Conservation (phyloP, 2,329 filamentous ascomycete species). For the Immersiporthe knoxdaviesiana region DNA sequence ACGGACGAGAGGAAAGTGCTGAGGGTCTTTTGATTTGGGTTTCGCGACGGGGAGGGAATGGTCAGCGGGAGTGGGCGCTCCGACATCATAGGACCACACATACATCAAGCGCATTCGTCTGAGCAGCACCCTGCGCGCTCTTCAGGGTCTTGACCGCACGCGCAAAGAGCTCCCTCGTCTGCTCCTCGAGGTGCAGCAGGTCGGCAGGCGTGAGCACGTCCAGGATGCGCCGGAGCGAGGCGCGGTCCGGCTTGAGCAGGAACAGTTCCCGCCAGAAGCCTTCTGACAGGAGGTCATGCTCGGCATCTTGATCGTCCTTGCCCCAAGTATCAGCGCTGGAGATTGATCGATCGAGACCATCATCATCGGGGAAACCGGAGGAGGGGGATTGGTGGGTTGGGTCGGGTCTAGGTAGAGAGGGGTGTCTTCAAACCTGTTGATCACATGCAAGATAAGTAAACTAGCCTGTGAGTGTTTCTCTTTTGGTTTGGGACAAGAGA, state of each 20-base stretch:
- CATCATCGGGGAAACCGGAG: not conserved
- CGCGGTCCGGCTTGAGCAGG: slow-evolving; percentile 77
- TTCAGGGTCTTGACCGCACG: slow-evolving; percentile 73
- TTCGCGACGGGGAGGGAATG: slow-evolving; percentile 43
- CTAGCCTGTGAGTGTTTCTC: slow-evolving; percentile 11
- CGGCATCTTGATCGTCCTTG: slow-evolving; percentile 50
- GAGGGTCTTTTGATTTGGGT: slow-evolving; percentile 80
- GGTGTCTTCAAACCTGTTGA: slow-evolving; percentile 25
- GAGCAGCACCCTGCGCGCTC: slow-evolving; percentile 59
- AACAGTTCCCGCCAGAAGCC: slow-evolving; percentile 98
- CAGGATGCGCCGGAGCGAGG: slow-evolving; percentile 69
- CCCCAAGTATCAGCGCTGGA: slow-evolving; percentile 18
- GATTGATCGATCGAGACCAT: slow-evolving; percentile 10
- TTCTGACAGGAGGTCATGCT: slow-evolving; percentile 74
- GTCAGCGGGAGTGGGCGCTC: not conserved
- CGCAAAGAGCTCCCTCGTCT: slow-evolving; percentile 77
- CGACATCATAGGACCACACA: slow-evolving; percentile 4
- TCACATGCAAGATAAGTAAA: slow-evolving; percentile 25
- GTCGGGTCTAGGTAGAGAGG: not conserved
- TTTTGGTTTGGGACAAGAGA: slow-evolving; percentile 12
- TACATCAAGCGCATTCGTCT: slow-evolving; percentile 85
- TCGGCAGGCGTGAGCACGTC: slow-evolving; percentile 73
- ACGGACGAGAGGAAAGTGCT: slow-evolving; percentile 83
- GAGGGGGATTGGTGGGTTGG: not conserved
- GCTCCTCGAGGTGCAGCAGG: slow-evolving; percentile 74